Evolutionary conservation across 2,329 filamentous ascomycete genomes (phyloP), one percentile per base, ranked within the genome.

Genomic region (Talaromyces marneffei): DNA sequence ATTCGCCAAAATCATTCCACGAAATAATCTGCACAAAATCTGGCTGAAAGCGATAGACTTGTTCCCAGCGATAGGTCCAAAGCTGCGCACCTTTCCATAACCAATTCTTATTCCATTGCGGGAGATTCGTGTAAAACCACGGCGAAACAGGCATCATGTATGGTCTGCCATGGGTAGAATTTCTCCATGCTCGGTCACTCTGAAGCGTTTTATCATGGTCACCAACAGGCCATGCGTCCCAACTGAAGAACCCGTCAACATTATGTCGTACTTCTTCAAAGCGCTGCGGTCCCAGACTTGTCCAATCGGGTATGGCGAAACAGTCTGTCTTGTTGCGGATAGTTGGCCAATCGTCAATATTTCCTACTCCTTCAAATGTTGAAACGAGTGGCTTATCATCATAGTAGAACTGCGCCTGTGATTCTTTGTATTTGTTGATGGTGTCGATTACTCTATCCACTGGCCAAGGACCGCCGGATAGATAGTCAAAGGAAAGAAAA

Each of bases 1-100:
- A 83, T 71, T 86, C 84, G 54, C 84, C 83, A 65, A 78, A 86
- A 69, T 86, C 84, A 65, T 86, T 86, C 83, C 83, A 86, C 8
- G 82, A 82, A 40, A 85, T 77, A 56, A 85, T 82, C 67, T 81
- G 77, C 37, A 86, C 78, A 52, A 80, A 82, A 25, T 80, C 76
- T 0, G 84, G 83, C 59, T 78, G 68, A 0, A 85, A 62, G 1
- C 78, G 72, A 23, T 84, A 66, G 1, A 82, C 77, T 62, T 85
- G 77, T 55, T 79, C 71, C 85, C 85, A 87, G 8, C 85, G 80
- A 55, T 83, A 74, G 62, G 78, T 80, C 85, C 85, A 88, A 12
- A 87, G 73, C 50, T 80, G 76, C 63, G 87, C 85, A 2, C 83
- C 82, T 42, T 79, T 78, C 77, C 83, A 88, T 4, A 86, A 75